Percentiles rank a stretch among this genome's conserved stretches.
These are phyloP conservation scores for Chrysosporium queenslandicum DNA, from an alignment of 2,329 filamentous ascomycete genomes.

Conservation along the genomic window DNA sequence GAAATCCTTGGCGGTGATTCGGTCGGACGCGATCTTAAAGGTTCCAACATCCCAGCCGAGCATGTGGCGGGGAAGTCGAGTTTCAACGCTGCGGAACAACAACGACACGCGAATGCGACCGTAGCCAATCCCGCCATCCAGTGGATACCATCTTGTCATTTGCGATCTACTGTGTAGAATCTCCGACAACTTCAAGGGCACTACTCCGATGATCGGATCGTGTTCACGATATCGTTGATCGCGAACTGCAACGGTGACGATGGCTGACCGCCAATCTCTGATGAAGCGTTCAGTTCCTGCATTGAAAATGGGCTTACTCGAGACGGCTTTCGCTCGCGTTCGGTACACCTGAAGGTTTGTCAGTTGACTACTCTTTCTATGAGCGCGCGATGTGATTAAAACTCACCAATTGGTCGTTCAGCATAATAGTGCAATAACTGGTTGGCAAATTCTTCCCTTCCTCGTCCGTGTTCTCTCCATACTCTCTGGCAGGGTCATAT, in stretches of 20 bases:
- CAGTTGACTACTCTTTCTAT: not conserved
- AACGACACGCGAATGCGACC: slow-evolving; percentile 81
- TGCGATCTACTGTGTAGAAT: slow-evolving; percentile 82
- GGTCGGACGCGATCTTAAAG: slow-evolving; percentile 71
- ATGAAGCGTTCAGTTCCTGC: slow-evolving; percentile 89
- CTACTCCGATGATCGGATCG: slow-evolving; percentile 85
- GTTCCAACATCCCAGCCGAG: slow-evolving; percentile 93
- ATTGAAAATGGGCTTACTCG: slow-evolving; percentile 93
- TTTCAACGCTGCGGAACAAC: slow-evolving; percentile 81
- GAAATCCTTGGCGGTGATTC: slow-evolving; percentile 56
- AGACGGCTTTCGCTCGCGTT: slow-evolving; percentile 88
- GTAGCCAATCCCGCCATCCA: slow-evolving; percentile 88
- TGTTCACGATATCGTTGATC: slow-evolving; percentile 85
- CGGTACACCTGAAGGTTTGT: slow-evolving; percentile 56
- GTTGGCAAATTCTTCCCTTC: slow-evolving; percentile 69
- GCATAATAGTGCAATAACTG: slow-evolving; percentile 83
- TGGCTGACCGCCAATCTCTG: slow-evolving; percentile 80
- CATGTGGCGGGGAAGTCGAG: slow-evolving; percentile 70
- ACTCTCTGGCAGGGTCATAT: slow-evolving; percentile 76
- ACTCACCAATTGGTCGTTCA: slow-evolving; percentile 64
- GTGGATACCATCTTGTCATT: slow-evolving; percentile 85
- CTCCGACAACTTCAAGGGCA: slow-evolving; percentile 77
- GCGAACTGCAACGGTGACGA: slow-evolving; percentile 78
- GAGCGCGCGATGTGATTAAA: not conserved
- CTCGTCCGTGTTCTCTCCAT: slow-evolving; percentile 80